A percentile compares a stretch with the other conserved stretches of the same genome.
Evolutionary conservation across 1,139 yeast species (phyloP).

Genomic region (Zygosaccharomyces sapae): DNA sequence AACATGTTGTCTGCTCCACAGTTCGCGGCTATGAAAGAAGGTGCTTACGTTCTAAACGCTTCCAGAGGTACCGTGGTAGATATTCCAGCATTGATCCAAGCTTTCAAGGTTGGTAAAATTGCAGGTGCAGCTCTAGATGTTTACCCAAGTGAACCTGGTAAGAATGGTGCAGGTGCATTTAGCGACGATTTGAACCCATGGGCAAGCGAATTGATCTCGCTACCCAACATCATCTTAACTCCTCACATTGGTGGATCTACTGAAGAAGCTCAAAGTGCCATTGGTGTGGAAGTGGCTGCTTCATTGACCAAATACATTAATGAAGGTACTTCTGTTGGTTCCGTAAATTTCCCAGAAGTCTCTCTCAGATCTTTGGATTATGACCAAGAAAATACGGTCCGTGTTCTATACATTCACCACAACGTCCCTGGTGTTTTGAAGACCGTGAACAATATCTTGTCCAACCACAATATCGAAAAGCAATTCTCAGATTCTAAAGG

Average conservation of each 20-base stretch:
- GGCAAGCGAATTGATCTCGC: slow-evolving; percentile 75
- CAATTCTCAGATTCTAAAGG: slow-evolving; percentile 96
- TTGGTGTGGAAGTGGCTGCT: slow-evolving; percentile 90
- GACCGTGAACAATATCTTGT: slow-evolving; percentile 92
- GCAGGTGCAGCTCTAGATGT: slow-evolving; percentile 99
- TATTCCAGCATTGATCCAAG: slow-evolving; percentile 86
- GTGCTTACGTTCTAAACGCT: slow-evolving; percentile 90
- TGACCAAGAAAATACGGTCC: slow-evolving; percentile 83
- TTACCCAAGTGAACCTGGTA: slow-evolving; percentile 95
- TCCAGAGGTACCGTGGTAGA: slow-evolving; percentile 98
- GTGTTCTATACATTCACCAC: slow-evolving; percentile 93
- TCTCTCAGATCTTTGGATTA: slow-evolving; percentile 81
- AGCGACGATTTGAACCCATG: slow-evolving; percentile 68
- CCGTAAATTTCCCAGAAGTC: slow-evolving; percentile 99
- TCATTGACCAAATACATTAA: slow-evolving; percentile 86
- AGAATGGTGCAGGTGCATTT: slow-evolving; percentile 85
- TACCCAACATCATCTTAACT: slow-evolving; percentile 85
- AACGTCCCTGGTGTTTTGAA: slow-evolving; percentile 99
- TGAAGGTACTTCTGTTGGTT: slow-evolving; percentile 94
- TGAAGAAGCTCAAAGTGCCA: slow-evolving; percentile 97
- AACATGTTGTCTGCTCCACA: slow-evolving; percentile 87
- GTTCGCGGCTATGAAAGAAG: slow-evolving; percentile 94
- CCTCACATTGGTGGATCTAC: slow-evolving; percentile 99
- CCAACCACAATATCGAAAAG: slow-evolving; percentile 93
- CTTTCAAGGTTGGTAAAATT: slow-evolving; percentile 86